These are phyloP conservation scores for Boletellus ananas DNA, from an alignment of 768 basidiomycete species.

Conservation along the genomic window DNA sequence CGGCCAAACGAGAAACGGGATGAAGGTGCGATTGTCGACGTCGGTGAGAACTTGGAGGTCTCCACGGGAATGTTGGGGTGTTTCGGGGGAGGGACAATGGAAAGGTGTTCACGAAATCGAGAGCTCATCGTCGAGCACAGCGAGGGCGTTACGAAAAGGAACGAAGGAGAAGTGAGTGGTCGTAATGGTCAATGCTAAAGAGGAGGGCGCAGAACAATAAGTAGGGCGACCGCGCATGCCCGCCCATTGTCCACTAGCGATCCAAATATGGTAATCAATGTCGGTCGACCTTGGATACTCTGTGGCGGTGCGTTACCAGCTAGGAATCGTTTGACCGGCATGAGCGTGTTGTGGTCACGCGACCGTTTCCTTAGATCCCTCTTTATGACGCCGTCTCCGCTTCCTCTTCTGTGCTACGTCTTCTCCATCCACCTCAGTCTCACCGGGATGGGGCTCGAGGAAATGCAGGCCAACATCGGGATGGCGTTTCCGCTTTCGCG, in stretches of 20 bases:
- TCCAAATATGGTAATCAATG: conserved; percentile 16
- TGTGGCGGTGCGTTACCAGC: not conserved
- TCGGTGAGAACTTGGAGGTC: conserved; percentile 42
- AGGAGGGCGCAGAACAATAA: not conserved
- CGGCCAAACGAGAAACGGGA: conserved; percentile 26
- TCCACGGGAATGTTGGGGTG: conserved; percentile 22
- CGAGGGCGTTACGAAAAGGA: not conserved
- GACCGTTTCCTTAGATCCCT: conserved; percentile 14
- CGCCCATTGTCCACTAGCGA: conserved; percentile 8
- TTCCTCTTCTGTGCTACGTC: conserved; percentile 30
- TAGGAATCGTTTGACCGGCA: not conserved
- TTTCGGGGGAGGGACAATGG: conserved; percentile 13
- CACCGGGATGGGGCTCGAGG: conserved; percentile 7
- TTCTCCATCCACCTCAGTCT: conserved; percentile 5
- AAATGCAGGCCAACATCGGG: conserved; percentile 4
- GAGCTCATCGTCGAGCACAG: conserved; percentile 20
- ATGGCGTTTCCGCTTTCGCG: conserved; percentile 19
- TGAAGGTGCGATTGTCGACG: conserved; percentile 34
- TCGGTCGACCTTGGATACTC: not conserved
- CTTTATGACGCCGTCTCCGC: conserved; percentile 42
- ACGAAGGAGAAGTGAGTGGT: conserved; percentile 7
- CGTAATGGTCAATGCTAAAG: conserved; percentile 5
- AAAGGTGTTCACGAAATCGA: conserved; percentile 31
- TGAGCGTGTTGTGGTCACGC: not conserved
- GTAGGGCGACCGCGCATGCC: not conserved